These are phyloP conservation scores for Ophiobolus disseminans DNA, from an alignment of 2,329 filamentous ascomycete species.

Conservation along the genomic window DNA sequence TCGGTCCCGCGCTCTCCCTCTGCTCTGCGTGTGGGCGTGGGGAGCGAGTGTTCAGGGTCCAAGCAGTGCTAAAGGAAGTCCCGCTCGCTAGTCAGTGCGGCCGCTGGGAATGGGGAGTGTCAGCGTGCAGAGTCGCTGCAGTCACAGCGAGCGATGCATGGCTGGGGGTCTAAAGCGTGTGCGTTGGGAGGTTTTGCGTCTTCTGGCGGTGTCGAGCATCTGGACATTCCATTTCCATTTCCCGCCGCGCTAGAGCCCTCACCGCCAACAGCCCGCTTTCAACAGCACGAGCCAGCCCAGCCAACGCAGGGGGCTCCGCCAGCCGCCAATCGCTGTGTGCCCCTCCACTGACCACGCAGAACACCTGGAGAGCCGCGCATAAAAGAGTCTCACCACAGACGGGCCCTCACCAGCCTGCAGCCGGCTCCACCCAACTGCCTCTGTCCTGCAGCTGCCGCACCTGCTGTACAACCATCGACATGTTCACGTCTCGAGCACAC, in stretches of 20 bases:
- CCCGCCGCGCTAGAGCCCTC: constrained; percentile 25
- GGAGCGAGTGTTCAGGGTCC: constrained; percentile 33
- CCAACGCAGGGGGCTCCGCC: constrained; percentile 14
- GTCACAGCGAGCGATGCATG: constrained; percentile 41
- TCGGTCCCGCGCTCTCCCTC: constrained; percentile 37
- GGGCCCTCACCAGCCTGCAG: constrained; percentile 19
- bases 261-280: constrained; percentile 32
- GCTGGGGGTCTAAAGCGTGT: not conserved
- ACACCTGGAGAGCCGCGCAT: constrained; percentile 20
- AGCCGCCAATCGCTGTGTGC: too few species aligned
- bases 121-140: constrained; percentile 33
- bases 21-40: constrained; percentile 15
- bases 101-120: constrained; percentile 19
- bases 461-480: constrained; percentile 14
- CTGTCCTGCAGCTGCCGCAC: constrained; percentile 5
- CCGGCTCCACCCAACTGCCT: constrained; percentile 5
- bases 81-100: constrained; percentile 26
- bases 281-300: constrained; percentile 17
- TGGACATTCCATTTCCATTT: constrained; percentile 29
- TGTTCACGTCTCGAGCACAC: constrained; percentile 10
- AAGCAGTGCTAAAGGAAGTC: constrained; percentile 26
- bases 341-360: constrained; percentile 10
- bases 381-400: constrained; percentile 22
- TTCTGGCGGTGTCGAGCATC: constrained; percentile 8
- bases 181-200: constrained; percentile 1